Percentiles rank a stretch among this genome's conserved stretches.
These are phyloP conservation scores for Apodospora peruviana DNA, from an alignment of 495 filamentous ascomycete species.

Conservation along the genomic window DNA sequence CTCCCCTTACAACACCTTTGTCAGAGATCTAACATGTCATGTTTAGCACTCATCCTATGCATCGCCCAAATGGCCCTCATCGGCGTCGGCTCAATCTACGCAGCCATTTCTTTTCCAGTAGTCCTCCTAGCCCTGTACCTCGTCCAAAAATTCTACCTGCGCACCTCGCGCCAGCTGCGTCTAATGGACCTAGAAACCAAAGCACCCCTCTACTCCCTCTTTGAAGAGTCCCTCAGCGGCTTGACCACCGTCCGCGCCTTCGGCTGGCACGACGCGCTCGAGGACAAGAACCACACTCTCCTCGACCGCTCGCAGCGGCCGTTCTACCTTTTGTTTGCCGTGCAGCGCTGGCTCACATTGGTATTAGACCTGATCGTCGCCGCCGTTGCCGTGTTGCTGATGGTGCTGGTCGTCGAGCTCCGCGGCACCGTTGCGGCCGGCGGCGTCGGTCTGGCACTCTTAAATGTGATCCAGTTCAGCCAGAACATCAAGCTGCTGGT, in stretches of 20 bases:
- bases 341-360: slow-evolving; percentile 42
- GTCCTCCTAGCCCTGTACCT: slow-evolving; percentile 36
- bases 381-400: slow-evolving; percentile 36
- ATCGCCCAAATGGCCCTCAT: slow-evolving; percentile 35
- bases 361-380: slow-evolving; percentile 40
- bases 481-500: slow-evolving; percentile 33
- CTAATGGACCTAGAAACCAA: slow-evolving; percentile 60
- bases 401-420: slow-evolving; percentile 37
- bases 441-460: slow-evolving; percentile 26
- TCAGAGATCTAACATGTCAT: background rate
- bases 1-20: background rate
- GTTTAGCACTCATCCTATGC: slow-evolving; percentile 14
- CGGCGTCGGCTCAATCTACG: slow-evolving; percentile 42
- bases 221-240: slow-evolving; percentile 45
- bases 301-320: slow-evolving; percentile 38
- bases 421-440: slow-evolving; percentile 26
- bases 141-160: slow-evolving; percentile 58
- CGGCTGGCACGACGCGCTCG: slow-evolving; percentile 29
- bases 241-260: slow-evolving; percentile 44
- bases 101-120: slow-evolving; percentile 31
- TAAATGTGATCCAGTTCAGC: slow-evolving; percentile 28
- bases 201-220: slow-evolving; percentile 56
- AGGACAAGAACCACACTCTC: slow-evolving; percentile 20
- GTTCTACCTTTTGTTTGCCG: slow-evolving; percentile 38
- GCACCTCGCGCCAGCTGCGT: slow-evolving; percentile 60